Conservation (phyloP, 768 basidiomycete genomes). For the Boletus pseudo-olivaceus region DNA sequence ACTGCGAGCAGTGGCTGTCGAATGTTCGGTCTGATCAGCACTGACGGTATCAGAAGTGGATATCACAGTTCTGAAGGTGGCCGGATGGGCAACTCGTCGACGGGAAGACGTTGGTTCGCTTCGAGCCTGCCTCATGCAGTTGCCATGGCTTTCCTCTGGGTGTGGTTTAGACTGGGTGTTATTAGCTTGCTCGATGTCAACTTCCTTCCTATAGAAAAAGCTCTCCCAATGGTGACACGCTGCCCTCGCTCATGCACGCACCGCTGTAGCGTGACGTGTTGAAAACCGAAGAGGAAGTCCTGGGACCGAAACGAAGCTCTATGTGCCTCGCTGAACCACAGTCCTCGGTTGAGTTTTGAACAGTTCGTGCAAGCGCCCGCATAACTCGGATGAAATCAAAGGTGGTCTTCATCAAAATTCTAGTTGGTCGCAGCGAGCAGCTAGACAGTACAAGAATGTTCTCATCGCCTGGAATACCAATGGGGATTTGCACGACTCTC, state of each 20-base stretch:
- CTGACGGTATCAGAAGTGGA: too few relatives aligned
- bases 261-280: neutral
- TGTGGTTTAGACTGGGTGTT: neutral
- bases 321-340: neutral
- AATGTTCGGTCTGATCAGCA: too few relatives aligned
- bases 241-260: neutral
- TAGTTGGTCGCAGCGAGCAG: neutral
- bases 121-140: too few relatives aligned
- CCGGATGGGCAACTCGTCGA: neutral
- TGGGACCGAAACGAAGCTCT: neutral
- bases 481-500: neutral
- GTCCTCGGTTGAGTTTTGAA: neutral
- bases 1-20: too few relatives aligned
- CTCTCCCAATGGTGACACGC: too few relatives aligned
- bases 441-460: neutral
- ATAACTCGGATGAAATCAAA: neutral
- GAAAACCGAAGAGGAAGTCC: neutral
- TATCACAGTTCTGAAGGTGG: neutral
- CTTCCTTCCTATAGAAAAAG: neutral
- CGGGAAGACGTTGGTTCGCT: neutral
- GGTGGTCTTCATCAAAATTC: neutral
- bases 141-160: neutral
- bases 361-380: too few relatives aligned
- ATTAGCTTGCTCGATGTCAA: neutral
- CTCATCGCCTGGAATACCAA: neutral